Base-by-base conservation (phyloP, 768 basidiomycete species). In the Strobilomyces confusus region DNA sequence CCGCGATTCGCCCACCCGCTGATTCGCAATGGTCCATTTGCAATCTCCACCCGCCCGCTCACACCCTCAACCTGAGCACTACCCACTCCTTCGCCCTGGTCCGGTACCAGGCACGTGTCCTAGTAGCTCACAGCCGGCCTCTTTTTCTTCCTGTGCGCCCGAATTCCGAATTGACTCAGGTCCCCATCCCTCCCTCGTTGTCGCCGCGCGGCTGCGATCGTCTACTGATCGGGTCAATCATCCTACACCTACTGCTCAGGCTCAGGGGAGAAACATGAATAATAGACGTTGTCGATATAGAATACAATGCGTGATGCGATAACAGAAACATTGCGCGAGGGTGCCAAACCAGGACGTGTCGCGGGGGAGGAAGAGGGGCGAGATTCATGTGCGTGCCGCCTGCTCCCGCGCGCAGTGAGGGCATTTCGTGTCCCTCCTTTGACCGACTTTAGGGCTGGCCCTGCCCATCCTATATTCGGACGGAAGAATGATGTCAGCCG, bases 41-140 rank as follows among this genome's bases (percentile, higher is more conserved):
- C 53, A 60, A 52, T 49, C 53, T 41, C 47, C 52, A 41, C 42
- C 44, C 49, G 46, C 48, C 30, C 8, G 43, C 22, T 11, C 15
- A 30, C 44, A 45, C 63, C 63, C 60, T 55, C 63, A 59, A 64
- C 63, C 63, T 61, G 63, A 48, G 42, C 38, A 26, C 23, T 25
- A 3, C 40, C 9, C 13, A 36, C 25, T 8, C 15, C n/a, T 12
- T 30, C 29, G n/a, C 26, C 26, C 44, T 44, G 29, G 8, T 19
- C 38, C 38, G 19, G 38, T 38, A 9, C 9, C n/a, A 15, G 17
- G 38, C 61, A 57, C 52, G 61, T 52, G 61, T 46, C 20, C 29
- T 29, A n/a, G n/a, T 17, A 26, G 30, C 43, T 51, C 48, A 13
- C 42, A 22, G 37, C 13, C 38, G 38, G 40, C 8, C 37, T 19